Evolutionary conservation across 306 rosid genomes (phyloP), one percentile per base, ranked within the genome.

Genomic region (Corylus avellana): DNA sequence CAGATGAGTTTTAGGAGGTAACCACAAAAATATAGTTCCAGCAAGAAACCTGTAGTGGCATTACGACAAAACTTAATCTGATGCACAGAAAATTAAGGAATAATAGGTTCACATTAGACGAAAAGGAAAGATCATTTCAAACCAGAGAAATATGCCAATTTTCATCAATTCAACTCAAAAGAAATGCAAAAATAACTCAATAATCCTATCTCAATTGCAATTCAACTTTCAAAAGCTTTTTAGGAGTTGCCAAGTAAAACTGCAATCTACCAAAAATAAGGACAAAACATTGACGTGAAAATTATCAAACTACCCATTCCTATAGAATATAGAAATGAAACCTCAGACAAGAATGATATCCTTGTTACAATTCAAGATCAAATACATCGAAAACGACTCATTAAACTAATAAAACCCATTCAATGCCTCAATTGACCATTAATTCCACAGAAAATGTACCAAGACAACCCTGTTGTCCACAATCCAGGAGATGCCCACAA

Each of bases 41-140:
- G 55, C 71, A 64, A 69, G 84, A 55, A 82, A 79, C 76, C 57
- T 72, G 72, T 58, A 76, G 64, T 12, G 47, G 72, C 67, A 64
- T 42, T 12, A 62, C 18, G 67, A 55, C 29, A 51, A 53, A 81
- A 69, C 10, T 35, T 55, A 74, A 56, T 39, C 25, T 18, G 29
- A 67, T 42, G 25, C 49, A 10, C 12, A 27, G 12, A 47, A 48
- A 32, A 48, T 17, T 4, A 59, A 32, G 20, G 66, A 42, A 53
- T 9, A 35, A 46, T 12, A 37, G 51, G 58, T 78, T 79, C 75
- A 27, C 77, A 7, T 70, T 3, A 17, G 78, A 48, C 35, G 50
- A 70, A 37, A 16, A 70, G 56, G 42, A 81, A 64, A 47, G 7
- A 75, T 14, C 61, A 75, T 62, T 13, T 57, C 39, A 68, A 75